phyloP scores from a whole-genome alignment of 2,329 filamentous ascomycete species.

The Penicillium nordicum region DNA sequence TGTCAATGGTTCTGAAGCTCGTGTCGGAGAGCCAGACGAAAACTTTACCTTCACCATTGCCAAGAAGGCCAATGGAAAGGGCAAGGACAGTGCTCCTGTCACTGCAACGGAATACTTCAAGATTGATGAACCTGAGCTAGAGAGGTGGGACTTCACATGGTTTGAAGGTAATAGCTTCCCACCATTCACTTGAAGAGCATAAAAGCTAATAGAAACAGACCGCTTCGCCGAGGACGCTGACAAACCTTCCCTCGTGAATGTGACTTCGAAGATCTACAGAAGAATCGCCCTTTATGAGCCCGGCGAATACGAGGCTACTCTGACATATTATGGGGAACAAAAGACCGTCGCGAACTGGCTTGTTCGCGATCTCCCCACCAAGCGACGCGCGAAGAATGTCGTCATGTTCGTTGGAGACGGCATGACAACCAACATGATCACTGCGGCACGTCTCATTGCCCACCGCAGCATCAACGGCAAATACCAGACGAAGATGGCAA shows the following conservation, averaged over 20 bases:
- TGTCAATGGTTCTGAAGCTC: conserved; percentile 77
- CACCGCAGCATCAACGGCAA: conserved; percentile 83
- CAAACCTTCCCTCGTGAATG: conserved; percentile 70
- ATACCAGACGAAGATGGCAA: conserved; percentile 69
- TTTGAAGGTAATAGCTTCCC: conserved; percentile 59
- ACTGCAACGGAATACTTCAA: conserved; percentile 65
- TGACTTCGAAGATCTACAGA: conserved; percentile 75
- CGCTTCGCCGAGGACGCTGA: conserved; percentile 71
- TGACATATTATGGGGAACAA: conserved; percentile 70
- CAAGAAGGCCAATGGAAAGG: conserved; percentile 53
- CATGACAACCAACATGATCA: conserved; percentile 52
- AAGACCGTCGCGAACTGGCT: conserved; percentile 72
- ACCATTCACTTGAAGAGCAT: background rate
- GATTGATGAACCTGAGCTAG: conserved; percentile 66
- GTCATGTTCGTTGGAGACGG: conserved; percentile 77
- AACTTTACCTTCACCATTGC: conserved; percentile 72
- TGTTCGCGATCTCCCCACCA: conserved; percentile 66
- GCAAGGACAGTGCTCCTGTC: conserved; percentile 33
- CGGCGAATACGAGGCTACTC: conserved; percentile 71
- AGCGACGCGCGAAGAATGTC: conserved; percentile 78
- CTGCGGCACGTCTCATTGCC: conserved; percentile 71
- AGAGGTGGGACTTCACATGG: conserved; percentile 82
- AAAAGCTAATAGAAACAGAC: conserved; percentile 44
- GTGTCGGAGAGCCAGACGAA: conserved; percentile 63
- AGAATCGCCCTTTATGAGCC: conserved; percentile 73